Evolutionary conservation across 179 eudicot species (phyloP).

Genomic region (Silene noctiflora): DNA sequence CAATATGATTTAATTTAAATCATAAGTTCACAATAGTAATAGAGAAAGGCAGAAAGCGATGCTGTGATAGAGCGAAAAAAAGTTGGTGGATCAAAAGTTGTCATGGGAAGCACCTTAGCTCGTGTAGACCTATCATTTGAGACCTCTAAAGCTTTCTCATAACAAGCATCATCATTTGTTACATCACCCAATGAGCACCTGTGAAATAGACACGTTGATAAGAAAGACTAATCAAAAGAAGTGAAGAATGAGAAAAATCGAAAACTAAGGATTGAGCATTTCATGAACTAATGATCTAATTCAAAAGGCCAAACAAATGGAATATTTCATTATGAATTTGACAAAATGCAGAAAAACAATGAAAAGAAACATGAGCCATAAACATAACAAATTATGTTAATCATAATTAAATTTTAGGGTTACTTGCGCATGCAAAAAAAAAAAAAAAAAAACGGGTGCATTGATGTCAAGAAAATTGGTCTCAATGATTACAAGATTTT

Average conservation of each 20-base stretch:
- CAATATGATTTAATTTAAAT: neutral
- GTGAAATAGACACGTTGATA: conserved; percentile 7
- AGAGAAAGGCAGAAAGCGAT: neutral
- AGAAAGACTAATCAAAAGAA: neutral
- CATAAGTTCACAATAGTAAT: neutral
- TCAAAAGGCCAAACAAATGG: neutral
- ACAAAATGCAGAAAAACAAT: neutral
- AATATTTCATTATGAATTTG: neutral
- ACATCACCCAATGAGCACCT: conserved; percentile 97
- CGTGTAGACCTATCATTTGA: conserved; percentile 74
- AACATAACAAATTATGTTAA: neutral
- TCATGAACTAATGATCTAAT: conserved; percentile 4
- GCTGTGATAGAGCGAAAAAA: neutral
- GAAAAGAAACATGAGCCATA: neutral
- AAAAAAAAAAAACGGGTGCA: neutral
- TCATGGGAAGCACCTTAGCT: conserved; percentile 59
- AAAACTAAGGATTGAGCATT: neutral
- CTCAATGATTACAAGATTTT: neutral
- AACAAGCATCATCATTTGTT: conserved; percentile 71
- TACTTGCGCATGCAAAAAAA: neutral
- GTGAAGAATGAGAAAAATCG: neutral
- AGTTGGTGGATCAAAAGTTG: neutral
- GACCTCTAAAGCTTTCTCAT: conserved; percentile 77
- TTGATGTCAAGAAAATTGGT: neutral
- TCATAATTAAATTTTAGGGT: neutral